Base-by-base conservation (phyloP, 2,329 filamentous ascomycete genomes). In the Emergomyces pasteurianus region DNA sequence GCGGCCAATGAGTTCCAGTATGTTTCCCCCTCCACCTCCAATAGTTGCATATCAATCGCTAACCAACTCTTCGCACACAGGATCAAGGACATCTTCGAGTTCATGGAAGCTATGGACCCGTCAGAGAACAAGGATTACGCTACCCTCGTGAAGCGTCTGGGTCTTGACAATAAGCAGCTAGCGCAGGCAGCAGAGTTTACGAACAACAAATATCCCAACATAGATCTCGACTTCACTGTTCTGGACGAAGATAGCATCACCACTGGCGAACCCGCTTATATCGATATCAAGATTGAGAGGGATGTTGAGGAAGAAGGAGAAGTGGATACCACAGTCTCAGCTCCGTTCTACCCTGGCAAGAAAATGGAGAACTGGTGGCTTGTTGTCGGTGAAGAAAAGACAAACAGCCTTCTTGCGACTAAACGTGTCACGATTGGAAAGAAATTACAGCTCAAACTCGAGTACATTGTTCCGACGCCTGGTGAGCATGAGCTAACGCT, bases 311-410 rank as follows among this genome's bases (percentile, higher is more conserved):
- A 85, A 12, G 83, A 85, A 46, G 84, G 88, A 59, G 86, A 89
- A 65, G 83, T 88, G 18, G 90, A 96, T 72, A 83, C 87, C 1
- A 87, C 86, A 1, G 95, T 97, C 1, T 92, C 97, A 72, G 92
- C 92, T 58, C 94, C 94, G 0, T 99, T 97, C 80, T 99, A 94
- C 72, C 92, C 94, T 0, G 80, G 75, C 57, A 87, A 88, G 74
- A 99, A 99, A 81, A 87, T 90, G 79, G 94, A 99, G 81, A 96
- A 94, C 72, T 99, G 92, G 92, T 99, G 94, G 94, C 78, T 99
- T 60, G 90, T 99, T 23, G 90, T 99, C 40, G 92, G 92, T 36
- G 92, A 97, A 68, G 91, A 96, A 77, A 88, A 85, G 73, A 90
- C 88, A 47, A 92, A 90, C 79, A 92, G 82, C 65, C 79, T 99